Evolutionary conservation across 805 yeast genomes (phyloP).

Genomic region (Ogataea paradorogensis): DNA sequence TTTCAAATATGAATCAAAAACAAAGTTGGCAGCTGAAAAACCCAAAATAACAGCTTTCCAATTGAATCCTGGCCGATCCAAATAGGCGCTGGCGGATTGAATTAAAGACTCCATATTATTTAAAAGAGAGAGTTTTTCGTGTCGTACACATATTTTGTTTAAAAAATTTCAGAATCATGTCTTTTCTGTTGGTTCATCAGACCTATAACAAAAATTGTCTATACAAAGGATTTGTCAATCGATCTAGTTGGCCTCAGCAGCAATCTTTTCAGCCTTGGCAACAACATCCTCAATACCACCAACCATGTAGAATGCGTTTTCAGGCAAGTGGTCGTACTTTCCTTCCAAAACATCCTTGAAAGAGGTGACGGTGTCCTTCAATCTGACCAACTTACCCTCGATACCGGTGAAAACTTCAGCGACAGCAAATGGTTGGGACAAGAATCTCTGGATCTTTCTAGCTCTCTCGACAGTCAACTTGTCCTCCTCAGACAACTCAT

Average conservation of each 20-base stretch:
- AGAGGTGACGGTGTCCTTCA: constrained; percentile 90
- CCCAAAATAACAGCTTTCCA: constrained; percentile 80
- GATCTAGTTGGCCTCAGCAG: constrained; percentile 77
- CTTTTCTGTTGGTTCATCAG: constrained; percentile 16
- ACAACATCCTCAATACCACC: constrained; percentile 99
- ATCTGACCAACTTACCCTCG: constrained; percentile 94
- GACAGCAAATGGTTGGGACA: constrained; percentile 99
- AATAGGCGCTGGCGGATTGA: constrained; percentile 42
- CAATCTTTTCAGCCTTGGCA: constrained; percentile 98
- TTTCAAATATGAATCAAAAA: constrained; percentile 70
- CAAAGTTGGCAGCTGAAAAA: constrained; percentile 69
- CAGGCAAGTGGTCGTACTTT: constrained; percentile 98
- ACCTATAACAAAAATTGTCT: constrained; percentile 18
- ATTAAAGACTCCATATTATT: constrained; percentile 27
- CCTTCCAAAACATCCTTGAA: constrained; percentile 98
- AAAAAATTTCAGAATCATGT: constrained; percentile 12
- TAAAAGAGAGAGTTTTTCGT: neutral
- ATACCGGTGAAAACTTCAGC: constrained; percentile 99
- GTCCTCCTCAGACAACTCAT: constrained; percentile 97
- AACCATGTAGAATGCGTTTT: constrained; percentile 99
- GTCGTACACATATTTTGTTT: neutral
- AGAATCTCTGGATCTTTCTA: constrained; percentile 99
- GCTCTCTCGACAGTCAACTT: constrained; percentile 99
- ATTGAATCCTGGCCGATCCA: constrained; percentile 67
- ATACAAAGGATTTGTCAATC: constrained; percentile 16